Conservation (phyloP, 2,329 filamentous ascomycete genomes). For the Aspergillus cejpii region DNA sequence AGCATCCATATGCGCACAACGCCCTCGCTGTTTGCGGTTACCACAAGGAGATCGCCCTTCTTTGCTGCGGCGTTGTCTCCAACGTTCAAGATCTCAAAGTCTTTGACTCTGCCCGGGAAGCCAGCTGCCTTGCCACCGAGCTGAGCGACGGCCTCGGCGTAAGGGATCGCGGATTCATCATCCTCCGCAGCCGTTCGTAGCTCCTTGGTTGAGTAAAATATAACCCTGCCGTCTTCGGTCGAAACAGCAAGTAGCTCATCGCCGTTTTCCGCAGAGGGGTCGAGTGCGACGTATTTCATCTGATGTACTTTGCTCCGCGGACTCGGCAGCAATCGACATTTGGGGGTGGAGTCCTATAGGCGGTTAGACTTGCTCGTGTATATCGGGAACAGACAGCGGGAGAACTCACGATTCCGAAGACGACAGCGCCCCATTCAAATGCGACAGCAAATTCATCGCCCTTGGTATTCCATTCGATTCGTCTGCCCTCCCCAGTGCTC, state of each 20-base stretch:
- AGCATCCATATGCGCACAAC: constrained; percentile 72
- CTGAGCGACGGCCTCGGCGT: constrained; percentile 58
- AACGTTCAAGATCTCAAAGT: constrained; percentile 63
- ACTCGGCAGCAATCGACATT: constrained; percentile 62
- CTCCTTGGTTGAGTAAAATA: constrained; percentile 69
- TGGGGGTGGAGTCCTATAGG: constrained; percentile 64
- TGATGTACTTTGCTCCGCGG: constrained; percentile 76
- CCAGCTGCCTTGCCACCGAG: constrained; percentile 67
- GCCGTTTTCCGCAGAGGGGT: constrained; percentile 41
- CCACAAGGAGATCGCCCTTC: constrained; percentile 49
- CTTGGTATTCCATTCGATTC: constrained; percentile 69
- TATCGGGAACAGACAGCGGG: constrained; percentile 1
- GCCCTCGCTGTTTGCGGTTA: constrained; percentile 79
- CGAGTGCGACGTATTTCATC: constrained; percentile 58
- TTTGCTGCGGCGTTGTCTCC: constrained; percentile 30
- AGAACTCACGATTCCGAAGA: constrained; percentile 65
- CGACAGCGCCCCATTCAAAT: constrained; percentile 76
- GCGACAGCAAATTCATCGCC: constrained; percentile 81
- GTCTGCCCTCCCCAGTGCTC: constrained; percentile 72
- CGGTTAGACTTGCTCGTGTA: constrained; percentile 11
- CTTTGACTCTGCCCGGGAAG: constrained; percentile 71
- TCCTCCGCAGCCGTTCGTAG: constrained; percentile 38
- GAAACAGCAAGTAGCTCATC: constrained; percentile 64
- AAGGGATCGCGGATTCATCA: constrained; percentile 52
- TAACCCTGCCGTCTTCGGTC: constrained; percentile 80